Evolutionary conservation across 495 filamentous ascomycete species (phyloP), one percentile per base, ranked within the genome.

Genomic region (Umbilicaria muhlenbergii): DNA sequence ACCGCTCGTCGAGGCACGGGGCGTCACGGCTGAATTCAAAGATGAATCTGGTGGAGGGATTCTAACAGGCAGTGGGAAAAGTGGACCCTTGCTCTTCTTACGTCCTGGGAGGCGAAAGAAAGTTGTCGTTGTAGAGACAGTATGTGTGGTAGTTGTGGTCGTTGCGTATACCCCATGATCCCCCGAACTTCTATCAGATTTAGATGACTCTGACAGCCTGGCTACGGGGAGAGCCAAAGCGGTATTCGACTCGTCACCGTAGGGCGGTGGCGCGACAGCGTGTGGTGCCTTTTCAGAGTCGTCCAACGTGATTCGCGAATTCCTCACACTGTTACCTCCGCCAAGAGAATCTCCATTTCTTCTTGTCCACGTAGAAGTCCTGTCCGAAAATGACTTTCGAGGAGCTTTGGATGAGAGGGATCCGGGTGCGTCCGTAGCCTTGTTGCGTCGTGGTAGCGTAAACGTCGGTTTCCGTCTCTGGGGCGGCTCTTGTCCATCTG

Each of bases 61-160:
- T 59, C 77, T 83, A 39, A 83, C 71, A 43, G 87, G 77, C 6
- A 94, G 67, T 36, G 92, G 91, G 52, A 95, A 95, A n/a, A 96
- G 68, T 16, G 85, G 79, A 46, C 75, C 74, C 32, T 83, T 83
- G 39, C 82, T 82, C 56, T 83, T 86, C 56, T 81, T 91, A 41
- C 85, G 69, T 24, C 89, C 79, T 36, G 81, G 77, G 44, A 96
- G 68, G 34, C 77, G 78, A 56, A 94, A 94, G 58, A 91, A 80
- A 37, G 70, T 83, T 48, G 71, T 80, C 18, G 74, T 75, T 12
- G 71, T 77, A 28, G 73, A 74, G n/a, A 74, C 62, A 3, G 71
- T 75, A 44, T 73, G 75, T 19, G 77, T 75, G 18, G 74, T 81
- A 7, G 74, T 28, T 6, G 24, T 76, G 4, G 73, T 78, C 33